phyloP scores from a whole-genome alignment of 1,284 basidiomycete genomes.

The Moesziomyces globuligerus region DNA sequence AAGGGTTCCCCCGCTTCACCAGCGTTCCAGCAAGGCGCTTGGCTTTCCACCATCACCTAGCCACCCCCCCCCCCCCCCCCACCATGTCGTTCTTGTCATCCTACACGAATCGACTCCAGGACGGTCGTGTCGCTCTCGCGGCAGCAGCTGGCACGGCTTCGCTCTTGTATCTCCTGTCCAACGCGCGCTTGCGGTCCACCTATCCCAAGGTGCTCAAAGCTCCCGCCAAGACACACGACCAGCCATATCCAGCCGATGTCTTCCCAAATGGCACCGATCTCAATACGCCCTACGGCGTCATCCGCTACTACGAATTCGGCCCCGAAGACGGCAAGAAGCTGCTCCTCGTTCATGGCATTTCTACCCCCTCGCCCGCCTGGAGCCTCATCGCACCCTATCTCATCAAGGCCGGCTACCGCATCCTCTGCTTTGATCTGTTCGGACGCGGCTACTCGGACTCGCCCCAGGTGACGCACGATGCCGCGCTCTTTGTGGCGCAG shows the following conservation, averaged over 20 bases:
- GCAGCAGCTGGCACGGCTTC: constrained; percentile 38
- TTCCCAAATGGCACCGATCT: constrained; percentile 37
- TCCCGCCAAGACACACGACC: constrained; percentile 32
- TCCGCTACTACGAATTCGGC: constrained; percentile 53
- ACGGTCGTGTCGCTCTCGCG: constrained; percentile 24
- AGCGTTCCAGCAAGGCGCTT: too few species aligned
- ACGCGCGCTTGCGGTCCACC: constrained; percentile 26
- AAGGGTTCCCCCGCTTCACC: constrained; percentile 4
- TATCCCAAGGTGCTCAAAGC: constrained; percentile 43
- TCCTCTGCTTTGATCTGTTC: constrained; percentile 46
- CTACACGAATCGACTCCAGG: constrained; percentile 18
- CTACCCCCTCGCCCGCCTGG: constrained; percentile 46
- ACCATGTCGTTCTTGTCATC: constrained; percentile 23
- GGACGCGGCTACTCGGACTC: constrained; percentile 49
- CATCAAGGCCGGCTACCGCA: constrained; percentile 45
- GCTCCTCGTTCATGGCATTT: constrained; percentile 61
- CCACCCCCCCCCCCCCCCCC: neutral
- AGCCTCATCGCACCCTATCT: constrained; percentile 25
- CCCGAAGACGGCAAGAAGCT: constrained; percentile 59
- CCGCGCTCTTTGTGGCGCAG: constrained; percentile 40
- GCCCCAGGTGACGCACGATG: constrained; percentile 40
- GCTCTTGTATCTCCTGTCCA: constrained; percentile 27
- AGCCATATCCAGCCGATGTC: constrained; percentile 39
- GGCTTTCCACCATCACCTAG: constrained; percentile 5
- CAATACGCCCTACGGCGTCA: constrained; percentile 34